These are phyloP conservation scores for Russula vinacea DNA, from an alignment of 768 basidiomycete genomes.

Conservation along the genomic window DNA sequence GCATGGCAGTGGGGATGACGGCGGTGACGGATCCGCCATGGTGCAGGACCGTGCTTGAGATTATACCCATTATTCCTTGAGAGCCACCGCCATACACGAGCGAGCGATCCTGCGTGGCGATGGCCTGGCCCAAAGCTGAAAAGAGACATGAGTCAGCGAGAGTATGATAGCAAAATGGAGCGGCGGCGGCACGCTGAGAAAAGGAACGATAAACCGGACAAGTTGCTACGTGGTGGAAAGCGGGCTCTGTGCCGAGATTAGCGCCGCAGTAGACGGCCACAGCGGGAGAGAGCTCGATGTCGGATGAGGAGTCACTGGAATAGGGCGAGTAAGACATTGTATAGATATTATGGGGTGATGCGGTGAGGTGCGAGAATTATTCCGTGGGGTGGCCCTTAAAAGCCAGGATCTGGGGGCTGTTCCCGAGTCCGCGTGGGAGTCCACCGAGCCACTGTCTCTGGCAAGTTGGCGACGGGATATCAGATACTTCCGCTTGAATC, in stretches of 20 bases:
- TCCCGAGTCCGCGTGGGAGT: neutral
- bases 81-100: conserved; percentile 87
- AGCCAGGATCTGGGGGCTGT: neutral
- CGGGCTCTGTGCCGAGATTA: conserved; percentile 57
- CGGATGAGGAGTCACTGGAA: neutral
- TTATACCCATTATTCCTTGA: conserved; percentile 81
- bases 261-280: conserved; percentile 88
- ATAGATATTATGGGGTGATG: neutral
- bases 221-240: conserved; percentile 62
- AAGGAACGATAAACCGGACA: conserved; percentile 47
- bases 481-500: neutral
- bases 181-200: neutral
- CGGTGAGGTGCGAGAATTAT: neutral
- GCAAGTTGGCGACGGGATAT: too few species aligned
- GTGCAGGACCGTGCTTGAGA: conserved; percentile 62
- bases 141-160: neutral
- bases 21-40: conserved; percentile 73
- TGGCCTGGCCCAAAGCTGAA: conserved; percentile 68
- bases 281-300: conserved; percentile 31
- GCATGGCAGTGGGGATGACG: conserved; percentile 75
- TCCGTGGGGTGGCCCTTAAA: neutral
- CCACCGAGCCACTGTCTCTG: neutral
- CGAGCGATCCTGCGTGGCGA: conserved; percentile 56
- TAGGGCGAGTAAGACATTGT: neutral
- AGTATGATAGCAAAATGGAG: neutral